Base-by-base conservation (phyloP, 2,329 filamentous ascomycete genomes). In the Aspergillus carbonarius region DNA sequence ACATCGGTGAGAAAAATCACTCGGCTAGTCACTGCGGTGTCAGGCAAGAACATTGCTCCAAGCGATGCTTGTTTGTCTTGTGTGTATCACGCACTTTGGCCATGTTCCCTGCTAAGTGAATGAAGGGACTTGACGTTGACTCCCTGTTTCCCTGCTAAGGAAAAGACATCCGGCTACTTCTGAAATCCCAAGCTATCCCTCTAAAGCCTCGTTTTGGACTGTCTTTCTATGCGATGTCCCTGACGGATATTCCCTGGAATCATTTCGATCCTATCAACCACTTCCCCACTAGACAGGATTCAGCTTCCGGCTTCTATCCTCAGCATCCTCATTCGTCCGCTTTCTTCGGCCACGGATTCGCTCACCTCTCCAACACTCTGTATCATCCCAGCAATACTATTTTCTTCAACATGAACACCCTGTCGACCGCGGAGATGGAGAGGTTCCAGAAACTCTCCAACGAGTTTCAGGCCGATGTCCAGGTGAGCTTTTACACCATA, bases 391-490 rank as follows among this genome's bases (percentile, higher is more conserved):
- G 50, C 40, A 30, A 60, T 54, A 50, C 57, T 49, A 34, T 60
- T 35, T 42, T 56, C 42, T 64, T 62, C 66, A 70, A 71, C 54
- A 78, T 79, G 75, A 73, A 72, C 55, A 66, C 73, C 18, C 67
- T 76, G 40, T 76, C 76, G 9, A 66, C 73, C 52, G 83, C 86
- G 56, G 84, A 87, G 64, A 78, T 86, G 70, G 83, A 85, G 64
- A 79, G 84, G 57, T 78, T 87, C 71, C 85, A 88, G 76, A 82
- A 84, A 70, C 77, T 87, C 61, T 87, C 85, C 65, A 83, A 83
- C 69, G 78, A 82, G 59, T 88, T 83, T 65, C 79, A 86, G 70
- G 81, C 85, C 12, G 82, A 86, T 61, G 72, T 81, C 54, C 80
- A 81, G 64, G 85, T 86, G 74, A 39, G 63, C 20, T 15, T 44